Conservation (phyloP, 2,329 filamentous ascomycete genomes). For the Venturia pyrina region DNA sequence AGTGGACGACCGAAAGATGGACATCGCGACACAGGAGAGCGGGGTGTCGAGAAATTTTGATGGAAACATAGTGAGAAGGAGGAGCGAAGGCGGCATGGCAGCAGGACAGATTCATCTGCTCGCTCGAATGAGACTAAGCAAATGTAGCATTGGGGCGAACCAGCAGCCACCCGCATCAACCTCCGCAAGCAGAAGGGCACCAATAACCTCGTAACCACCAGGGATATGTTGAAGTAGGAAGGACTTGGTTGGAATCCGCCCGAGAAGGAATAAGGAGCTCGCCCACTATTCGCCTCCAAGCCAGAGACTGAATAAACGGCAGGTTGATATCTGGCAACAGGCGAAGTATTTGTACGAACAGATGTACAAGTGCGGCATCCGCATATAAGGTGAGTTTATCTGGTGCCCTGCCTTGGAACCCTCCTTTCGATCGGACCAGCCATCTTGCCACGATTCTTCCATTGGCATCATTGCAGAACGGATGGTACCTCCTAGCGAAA, state of each 20-base stretch:
- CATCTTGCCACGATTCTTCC: not conserved
- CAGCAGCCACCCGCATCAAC: not conserved
- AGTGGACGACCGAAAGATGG: not conserved
- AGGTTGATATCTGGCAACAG: not conserved
- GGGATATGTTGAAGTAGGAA: not conserved
- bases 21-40: not conserved
- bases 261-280: not conserved
- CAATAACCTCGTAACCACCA: not conserved
- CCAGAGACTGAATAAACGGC: not conserved
- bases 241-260: not conserved
- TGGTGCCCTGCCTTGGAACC: not conserved
- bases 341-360: not conserved
- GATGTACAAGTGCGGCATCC: not conserved
- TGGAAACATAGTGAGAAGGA: no score
- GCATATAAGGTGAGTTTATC: not conserved
- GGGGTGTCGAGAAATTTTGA: no score
- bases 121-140: not conserved
- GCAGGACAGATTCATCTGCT: not conserved
- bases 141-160: not conserved
- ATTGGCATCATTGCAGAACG: not conserved
- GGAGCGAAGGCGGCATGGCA: not conserved
- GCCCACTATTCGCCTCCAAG: not conserved
- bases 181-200: not conserved
- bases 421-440: not conserved
- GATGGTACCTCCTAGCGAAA: not conserved